phyloP scores from a whole-genome alignment of 192 early-diverging fungal species.

The Borealophlyctis nickersoniae region DNA sequence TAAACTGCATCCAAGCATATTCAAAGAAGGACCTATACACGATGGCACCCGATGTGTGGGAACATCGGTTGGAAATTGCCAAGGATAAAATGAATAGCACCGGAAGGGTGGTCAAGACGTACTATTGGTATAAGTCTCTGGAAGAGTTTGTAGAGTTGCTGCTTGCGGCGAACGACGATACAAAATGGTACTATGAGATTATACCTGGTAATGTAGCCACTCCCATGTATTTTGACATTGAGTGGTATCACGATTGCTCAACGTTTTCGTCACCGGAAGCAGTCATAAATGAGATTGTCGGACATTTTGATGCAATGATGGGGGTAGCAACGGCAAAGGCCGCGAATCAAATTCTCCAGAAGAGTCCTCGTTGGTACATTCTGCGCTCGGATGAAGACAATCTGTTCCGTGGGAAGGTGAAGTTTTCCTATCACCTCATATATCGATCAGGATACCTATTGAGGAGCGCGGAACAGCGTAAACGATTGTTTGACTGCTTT shows the following conservation, averaged over 20 bases:
- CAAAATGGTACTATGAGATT: slow-evolving; percentile 9
- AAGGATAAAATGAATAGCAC: slow-evolving; percentile 12
- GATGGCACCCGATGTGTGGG: slow-evolving; percentile 5
- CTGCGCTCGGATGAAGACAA: slow-evolving; percentile 9
- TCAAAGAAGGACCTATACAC: slow-evolving; percentile 13
- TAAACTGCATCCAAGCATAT: slow-evolving; percentile 15
- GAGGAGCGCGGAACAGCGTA: slow-evolving; percentile 4
- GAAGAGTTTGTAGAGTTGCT: slow-evolving; percentile 1
- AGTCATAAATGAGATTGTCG: slow-evolving; percentile 1
- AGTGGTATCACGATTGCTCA: slow-evolving; percentile 6
- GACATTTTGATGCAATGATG: slow-evolving; percentile 6
- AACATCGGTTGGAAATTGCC: slow-evolving; percentile 6
- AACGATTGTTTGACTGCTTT: neutral
- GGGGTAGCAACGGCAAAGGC: too few relatives aligned
- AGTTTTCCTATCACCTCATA: slow-evolving; percentile 9
- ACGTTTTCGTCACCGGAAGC: slow-evolving; percentile 4
- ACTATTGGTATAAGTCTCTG: slow-evolving; percentile 3
- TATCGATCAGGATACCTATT: slow-evolving; percentile 5
- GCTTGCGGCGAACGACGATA: slow-evolving; percentile 2
- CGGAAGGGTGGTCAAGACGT: too few relatives aligned
- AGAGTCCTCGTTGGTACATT: too few relatives aligned
- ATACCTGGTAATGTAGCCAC: slow-evolving; percentile 4
- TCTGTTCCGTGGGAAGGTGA: neutral
- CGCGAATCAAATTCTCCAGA: too few relatives aligned
- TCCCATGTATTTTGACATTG: slow-evolving; percentile 14